A percentile compares a stretch with the other conserved stretches of the same genome.
Conservation (phyloP, 768 basidiomycete species). For the Trametes sanguinea region DNA sequence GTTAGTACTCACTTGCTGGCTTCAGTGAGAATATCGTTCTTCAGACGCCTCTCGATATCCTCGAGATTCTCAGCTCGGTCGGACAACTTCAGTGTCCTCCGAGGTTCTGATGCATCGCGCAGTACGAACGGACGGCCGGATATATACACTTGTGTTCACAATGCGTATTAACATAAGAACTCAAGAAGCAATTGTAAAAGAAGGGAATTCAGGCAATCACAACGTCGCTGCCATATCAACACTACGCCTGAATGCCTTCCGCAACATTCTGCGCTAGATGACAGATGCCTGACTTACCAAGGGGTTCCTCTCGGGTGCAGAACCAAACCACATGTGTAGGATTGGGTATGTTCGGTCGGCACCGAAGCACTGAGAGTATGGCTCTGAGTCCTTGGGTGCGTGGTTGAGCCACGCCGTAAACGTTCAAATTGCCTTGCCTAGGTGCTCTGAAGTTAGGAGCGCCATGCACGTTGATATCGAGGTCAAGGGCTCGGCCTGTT, state of each 20-base stretch:
- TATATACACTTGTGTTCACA: slow-evolving; percentile 63
- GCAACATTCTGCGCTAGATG: neutral
- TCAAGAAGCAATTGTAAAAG: neutral
- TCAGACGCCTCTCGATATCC: slow-evolving; percentile 86
- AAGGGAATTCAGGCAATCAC: neutral
- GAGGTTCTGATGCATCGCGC: slow-evolving; percentile 82
- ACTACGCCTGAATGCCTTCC: too few species aligned
- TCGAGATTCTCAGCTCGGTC: slow-evolving; percentile 96
- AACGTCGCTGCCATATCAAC: neutral
- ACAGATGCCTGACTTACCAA: slow-evolving; percentile 53
- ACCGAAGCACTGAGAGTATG: slow-evolving; percentile 82
- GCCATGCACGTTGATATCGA: slow-evolving; percentile 90
- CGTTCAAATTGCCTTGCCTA: slow-evolving; percentile 75
- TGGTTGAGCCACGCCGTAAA: slow-evolving; percentile 95
- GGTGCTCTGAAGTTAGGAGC: slow-evolving; percentile 95
- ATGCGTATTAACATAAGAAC: slow-evolving; percentile 7
- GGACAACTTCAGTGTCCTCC: slow-evolving; percentile 75
- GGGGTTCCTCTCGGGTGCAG: slow-evolving; percentile 94
- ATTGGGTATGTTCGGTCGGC: slow-evolving; percentile 61
- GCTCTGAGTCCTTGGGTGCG: slow-evolving; percentile 89
- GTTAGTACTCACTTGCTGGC: slow-evolving; percentile 57
- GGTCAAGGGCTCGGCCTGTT: slow-evolving; percentile 81
- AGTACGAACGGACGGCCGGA: slow-evolving; percentile 92
- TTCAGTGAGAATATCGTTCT: slow-evolving; percentile 89
- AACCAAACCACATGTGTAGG: slow-evolving; percentile 90